Base-by-base conservation (phyloP, 2,329 filamentous ascomycete genomes). In the Diplodia mutila region DNA sequence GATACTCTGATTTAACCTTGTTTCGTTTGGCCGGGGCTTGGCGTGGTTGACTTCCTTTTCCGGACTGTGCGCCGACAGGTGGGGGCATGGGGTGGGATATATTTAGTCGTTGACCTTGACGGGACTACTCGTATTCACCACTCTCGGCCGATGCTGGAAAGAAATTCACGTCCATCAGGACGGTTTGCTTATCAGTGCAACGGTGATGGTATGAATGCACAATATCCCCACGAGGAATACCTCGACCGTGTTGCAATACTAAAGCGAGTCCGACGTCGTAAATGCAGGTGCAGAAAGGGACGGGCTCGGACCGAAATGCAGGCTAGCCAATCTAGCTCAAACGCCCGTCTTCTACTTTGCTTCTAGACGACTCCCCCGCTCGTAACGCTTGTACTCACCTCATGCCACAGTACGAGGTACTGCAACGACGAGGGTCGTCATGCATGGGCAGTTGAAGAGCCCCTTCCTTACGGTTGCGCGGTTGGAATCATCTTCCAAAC, bases 1-100 rank as follows among this genome's bases (percentile, higher is more conserved):
- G 42, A 51, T 61, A n/a, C 27, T 49, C 25, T 21, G 34, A 53
- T 14, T 65, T 54, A 54, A 64, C 61, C 49, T 65, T 54, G 49
- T 63, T 65, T 65, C 49, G 7, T 65, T 7, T 2, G 61, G n/a
- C 48, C 39, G 34, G 48, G 61, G 61, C 14, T 14, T 23, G 27
- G 59, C 42, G 32, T 46, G 4, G 16, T 9, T 18, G 23, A 63
- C 59, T 63, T 27, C 59, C 59, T 25, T 1, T 25, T 63, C 23
- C 27, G 59, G 46, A n/a, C n/a, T 37, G 27, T n/a, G 59, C 59
- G 59, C 59, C 59, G 59, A 63, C 4, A 9, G 8, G 46, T 23
- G 42, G 59, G n/a, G 27, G 16, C 12, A 14, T 14, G 16, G 59
- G n/a, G 23, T 29, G 29, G 4, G 23, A 27, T 63, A 63, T 34